Evolutionary conservation across 2,329 filamentous ascomycete genomes (phyloP), one percentile per base, ranked within the genome.

Genomic region (Drechslera avenae): DNA sequence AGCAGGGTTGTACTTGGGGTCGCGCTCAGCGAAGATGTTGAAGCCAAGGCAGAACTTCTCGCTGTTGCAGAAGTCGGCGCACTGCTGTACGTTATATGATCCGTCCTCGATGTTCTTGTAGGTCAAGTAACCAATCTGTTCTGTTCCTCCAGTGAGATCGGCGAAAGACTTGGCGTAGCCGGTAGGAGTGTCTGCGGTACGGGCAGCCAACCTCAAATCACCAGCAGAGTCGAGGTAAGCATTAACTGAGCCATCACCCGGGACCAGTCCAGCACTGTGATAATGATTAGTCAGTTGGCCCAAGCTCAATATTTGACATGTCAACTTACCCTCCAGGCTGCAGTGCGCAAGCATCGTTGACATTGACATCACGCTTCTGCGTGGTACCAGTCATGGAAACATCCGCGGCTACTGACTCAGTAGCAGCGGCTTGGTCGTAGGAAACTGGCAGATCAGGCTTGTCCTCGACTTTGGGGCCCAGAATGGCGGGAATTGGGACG

Each of bases 11-110:
- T 34, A 18, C 21, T 30, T 52, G n/a, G 64, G 63, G 41, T 67
- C 63, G 37, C 66, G 66, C 55, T 69, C 64, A 36, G 49, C 63
- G 54, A 49, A 69, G 51, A 68, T 60, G 56, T 67, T 69, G 63
- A 69, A 67, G 33, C 62, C 66, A 21, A 56, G 42, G 41, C 66
- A 69, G 48, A 48, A 64, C 43, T 60, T 56, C 46, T 64, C 60
- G 32, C 48, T 57, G 30, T 64, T 41, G 33, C 66, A 69, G 44
- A 63, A 62, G 21, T 18, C 44, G 18, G 60, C 58, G 37, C 64
- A 67, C 1, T 10, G 34, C 3, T 50, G 9, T 8, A 59, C 44
- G 28, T 63, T 39, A 54, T 68, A 68, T 1, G 3, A n/a, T 13
- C 36, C 35, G 13, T 35, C 28, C 5, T 57, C 45, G 16, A 69